A percentile compares a stretch with the other conserved stretches of the same genome.
Conservation (phyloP, 257 asterid genomes). For the Solanum chmielewskii region DNA sequence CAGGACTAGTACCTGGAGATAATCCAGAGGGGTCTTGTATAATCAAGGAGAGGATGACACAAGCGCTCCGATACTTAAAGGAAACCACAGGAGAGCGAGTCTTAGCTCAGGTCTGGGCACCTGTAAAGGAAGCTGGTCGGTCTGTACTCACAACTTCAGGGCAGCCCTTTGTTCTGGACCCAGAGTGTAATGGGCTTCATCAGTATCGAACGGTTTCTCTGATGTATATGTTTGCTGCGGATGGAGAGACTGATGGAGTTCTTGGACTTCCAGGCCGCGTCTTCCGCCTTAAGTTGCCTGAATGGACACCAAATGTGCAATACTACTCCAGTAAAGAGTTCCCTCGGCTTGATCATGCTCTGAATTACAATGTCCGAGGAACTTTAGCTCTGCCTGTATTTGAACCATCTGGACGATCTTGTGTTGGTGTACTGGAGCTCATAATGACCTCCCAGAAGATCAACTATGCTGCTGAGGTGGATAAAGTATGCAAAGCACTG, state of each 20-base stretch:
- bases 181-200: constrained; percentile 3
- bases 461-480: constrained; percentile 13
- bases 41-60: constrained; percentile 2
- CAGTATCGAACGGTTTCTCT: constrained; percentile 10
- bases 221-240: constrained; percentile 5
- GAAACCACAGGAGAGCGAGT: not conserved
- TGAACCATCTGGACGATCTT: constrained; percentile 4
- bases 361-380: constrained; percentile 1
- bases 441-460: constrained; percentile 7
- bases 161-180: constrained; percentile 5
- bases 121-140: not conserved
- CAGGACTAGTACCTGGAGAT: not conserved
- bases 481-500: constrained; percentile 11
- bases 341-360: constrained; percentile 8
- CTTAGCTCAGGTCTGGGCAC: constrained; percentile 17
- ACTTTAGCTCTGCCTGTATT: constrained; percentile 13
- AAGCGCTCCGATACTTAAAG: constrained; percentile 1
- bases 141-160: constrained; percentile 11
- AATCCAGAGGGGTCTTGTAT: not conserved
- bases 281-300: constrained; percentile 10
- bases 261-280: constrained; percentile 16
- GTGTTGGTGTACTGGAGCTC: constrained; percentile 18
- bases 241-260: not conserved
- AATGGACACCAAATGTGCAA: constrained; percentile 20
- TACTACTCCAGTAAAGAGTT: constrained; percentile 12